Percentiles rank a stretch among this genome's conserved stretches.
Conservation (phyloP, 1,284 basidiomycete genomes). For the Caloboletus firmus region DNA sequence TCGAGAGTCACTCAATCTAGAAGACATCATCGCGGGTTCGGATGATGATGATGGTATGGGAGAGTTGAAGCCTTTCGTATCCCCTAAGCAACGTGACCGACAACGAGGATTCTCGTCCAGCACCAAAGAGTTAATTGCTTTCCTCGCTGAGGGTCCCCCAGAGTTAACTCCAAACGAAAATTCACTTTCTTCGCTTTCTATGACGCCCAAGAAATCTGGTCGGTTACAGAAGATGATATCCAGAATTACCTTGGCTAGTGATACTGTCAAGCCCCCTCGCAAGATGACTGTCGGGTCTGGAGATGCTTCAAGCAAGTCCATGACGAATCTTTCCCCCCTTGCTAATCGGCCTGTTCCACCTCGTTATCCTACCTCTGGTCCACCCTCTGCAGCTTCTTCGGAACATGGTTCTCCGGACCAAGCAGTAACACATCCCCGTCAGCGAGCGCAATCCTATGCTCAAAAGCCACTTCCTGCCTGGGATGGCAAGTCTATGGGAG, state of each 20-base stretch:
- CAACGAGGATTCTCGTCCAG: slow-evolving; percentile 42
- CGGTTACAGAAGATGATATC: slow-evolving; percentile 79
- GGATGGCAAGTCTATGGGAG: slow-evolving; percentile 18
- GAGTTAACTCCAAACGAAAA: slow-evolving; percentile 30
- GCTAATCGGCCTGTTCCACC: slow-evolving; percentile 60
- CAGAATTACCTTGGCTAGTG: slow-evolving; percentile 57
- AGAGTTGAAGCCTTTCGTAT: slow-evolving; percentile 21
- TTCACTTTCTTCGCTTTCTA: slow-evolving; percentile 40
- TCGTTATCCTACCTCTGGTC: slow-evolving; percentile 36
- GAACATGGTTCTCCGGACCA: slow-evolving; percentile 30
- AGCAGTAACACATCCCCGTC: slow-evolving; percentile 18
- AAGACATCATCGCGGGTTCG: slow-evolving; percentile 68
- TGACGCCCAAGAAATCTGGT: slow-evolving; percentile 53
- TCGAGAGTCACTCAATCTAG: slow-evolving; percentile 68
- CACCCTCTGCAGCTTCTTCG: slow-evolving; percentile 45
- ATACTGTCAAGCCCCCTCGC: slow-evolving; percentile 32
- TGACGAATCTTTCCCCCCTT: slow-evolving; percentile 46
- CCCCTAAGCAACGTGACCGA: slow-evolving; percentile 32
- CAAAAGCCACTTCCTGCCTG: slow-evolving; percentile 36
- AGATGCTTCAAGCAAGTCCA: slow-evolving; percentile 36
- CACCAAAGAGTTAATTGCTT: slow-evolving; percentile 61
- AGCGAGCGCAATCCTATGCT: slow-evolving; percentile 29
- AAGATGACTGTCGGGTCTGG: slow-evolving; percentile 29
- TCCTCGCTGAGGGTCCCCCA: slow-evolving; percentile 37
- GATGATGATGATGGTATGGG: slow-evolving; percentile 47